A percentile compares a stretch with the other conserved stretches of the same genome.
Evolutionary conservation across 306 rosid species (phyloP).

Genomic region (Vigna hirtella): DNA sequence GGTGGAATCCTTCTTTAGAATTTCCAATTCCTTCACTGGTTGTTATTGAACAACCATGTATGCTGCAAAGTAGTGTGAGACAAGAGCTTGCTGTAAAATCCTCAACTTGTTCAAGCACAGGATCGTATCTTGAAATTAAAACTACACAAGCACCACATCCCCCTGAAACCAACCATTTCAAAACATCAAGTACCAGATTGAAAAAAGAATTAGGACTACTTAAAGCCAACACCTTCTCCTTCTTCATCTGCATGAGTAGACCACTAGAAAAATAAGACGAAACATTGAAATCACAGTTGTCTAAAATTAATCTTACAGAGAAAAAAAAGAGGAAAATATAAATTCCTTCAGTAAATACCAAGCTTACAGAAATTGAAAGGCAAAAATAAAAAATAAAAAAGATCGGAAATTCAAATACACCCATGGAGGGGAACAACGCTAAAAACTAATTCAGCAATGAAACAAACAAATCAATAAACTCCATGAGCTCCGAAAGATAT

Average conservation of each 20-base stretch:
- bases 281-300: neutral
- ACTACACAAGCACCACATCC: conserved; percentile 98
- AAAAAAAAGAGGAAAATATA: neutral
- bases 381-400: neutral
- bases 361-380: neutral
- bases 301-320: conserved; percentile 1
- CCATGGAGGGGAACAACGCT: neutral
- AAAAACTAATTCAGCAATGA: neutral
- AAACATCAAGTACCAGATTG: conserved; percentile 34
- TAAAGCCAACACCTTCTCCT: neutral
- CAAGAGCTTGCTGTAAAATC: conserved; percentile 81
- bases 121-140: conserved; percentile 79
- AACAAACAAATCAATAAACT: neutral
- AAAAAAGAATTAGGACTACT: neutral
- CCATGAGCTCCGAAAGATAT: neutral
- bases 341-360: neutral
- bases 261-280: conserved; percentile 18
- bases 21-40: conserved; percentile 93
- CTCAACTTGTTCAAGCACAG: conserved; percentile 62
- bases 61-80: conserved; percentile 79
- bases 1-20: conserved; percentile 74
- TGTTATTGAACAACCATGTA: conserved; percentile 75
- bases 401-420: neutral
- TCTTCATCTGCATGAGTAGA: conserved; percentile 2
- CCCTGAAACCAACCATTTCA: conserved; percentile 59